Base-by-base conservation (phyloP, 1,139 yeast genomes). In the Kodamaea sp. region DNA sequence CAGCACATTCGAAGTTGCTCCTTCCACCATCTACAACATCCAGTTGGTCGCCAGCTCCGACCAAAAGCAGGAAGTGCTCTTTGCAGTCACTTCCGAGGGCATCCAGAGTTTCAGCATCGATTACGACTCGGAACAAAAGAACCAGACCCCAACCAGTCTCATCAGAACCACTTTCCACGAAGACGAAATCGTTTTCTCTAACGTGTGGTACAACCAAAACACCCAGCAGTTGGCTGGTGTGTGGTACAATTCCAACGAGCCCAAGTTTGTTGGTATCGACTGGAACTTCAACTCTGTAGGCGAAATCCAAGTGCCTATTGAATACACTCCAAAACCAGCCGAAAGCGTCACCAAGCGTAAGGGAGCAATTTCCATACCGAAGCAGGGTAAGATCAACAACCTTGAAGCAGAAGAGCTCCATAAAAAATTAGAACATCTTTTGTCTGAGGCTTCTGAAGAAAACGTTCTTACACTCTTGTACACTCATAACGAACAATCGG, bases 231-330 rank as follows among this genome's bases (percentile, higher is more conserved):
- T 52, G 15, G 38, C 42, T 35, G 63, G 60, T n/a, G 57, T 66
- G 13, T 70, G 71, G 70, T 63, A 59, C 50, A 65, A 68, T 37
- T 57, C 57, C 5, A 60, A 53, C 38, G 62, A 58, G 40, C 59
- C 62, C 5, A 46, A 43, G 10, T 55, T 60, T 24, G 41, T 34
- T 7, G 27, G 12, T 4, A 42, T 58, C 14, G 49, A 42, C 24
- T 58, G 59, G 61, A 38, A 39, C n/a, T 39, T 38, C 32, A 28
- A 38, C 12, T 21, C 43, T 12, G 39, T 24, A 2, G 57, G 55
- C 13, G 51, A 48, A 23, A 32, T 51, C 18, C 31, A 36, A 12
- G 51, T 51, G 3, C 26, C 44, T 3, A 40, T 48, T 4, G 52
- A 48, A n/a, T 35, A 51, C 22, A 34, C 46, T 11, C 51, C 10